Percentiles rank a stretch among this genome's conserved stretches.
Conservation (phyloP, 2,329 filamentous ascomycete species). For the Microdochium nivale region DNA sequence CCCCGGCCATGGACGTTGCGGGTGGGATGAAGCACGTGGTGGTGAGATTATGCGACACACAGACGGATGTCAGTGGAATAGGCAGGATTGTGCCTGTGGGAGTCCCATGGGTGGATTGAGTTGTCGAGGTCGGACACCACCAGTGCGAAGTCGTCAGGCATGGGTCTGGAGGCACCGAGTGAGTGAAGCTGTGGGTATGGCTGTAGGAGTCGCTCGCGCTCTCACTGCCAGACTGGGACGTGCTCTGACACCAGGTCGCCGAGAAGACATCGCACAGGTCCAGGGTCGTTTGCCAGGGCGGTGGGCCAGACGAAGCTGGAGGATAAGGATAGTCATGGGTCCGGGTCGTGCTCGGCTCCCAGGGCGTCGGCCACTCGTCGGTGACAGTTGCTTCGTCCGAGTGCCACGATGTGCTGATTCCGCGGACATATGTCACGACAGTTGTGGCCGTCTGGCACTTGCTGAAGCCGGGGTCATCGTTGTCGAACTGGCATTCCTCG, state of each 20-base stretch:
- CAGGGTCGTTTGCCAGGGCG: not conserved
- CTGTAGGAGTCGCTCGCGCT: not conserved
- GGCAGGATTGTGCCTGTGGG: not conserved
- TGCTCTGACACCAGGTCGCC: not conserved
- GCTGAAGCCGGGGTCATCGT: not conserved
- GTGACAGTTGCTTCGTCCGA: not conserved
- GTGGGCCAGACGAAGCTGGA: not conserved
- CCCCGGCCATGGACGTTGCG: no score
- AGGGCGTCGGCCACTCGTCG: not conserved
- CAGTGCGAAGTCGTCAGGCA: not conserved
- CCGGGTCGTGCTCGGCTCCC: not conserved
- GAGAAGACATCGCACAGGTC: not conserved
- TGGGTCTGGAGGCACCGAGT: not conserved
- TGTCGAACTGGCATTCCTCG: not conserved
- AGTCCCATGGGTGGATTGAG: not conserved
- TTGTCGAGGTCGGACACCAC: not conserved
- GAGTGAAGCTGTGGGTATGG: not conserved
- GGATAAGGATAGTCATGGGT: not conserved
- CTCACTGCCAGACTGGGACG: not conserved
- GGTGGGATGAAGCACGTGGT: not conserved
- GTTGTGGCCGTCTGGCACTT: not conserved
- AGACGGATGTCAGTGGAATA: not conserved
- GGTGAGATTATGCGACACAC: not conserved
- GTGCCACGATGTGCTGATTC: not conserved
- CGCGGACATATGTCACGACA: not conserved